Evolutionary conservation across 1,139 yeast species (phyloP), one percentile per base, ranked within the genome.

Genomic region (Geotrichum bryndzae): DNA sequence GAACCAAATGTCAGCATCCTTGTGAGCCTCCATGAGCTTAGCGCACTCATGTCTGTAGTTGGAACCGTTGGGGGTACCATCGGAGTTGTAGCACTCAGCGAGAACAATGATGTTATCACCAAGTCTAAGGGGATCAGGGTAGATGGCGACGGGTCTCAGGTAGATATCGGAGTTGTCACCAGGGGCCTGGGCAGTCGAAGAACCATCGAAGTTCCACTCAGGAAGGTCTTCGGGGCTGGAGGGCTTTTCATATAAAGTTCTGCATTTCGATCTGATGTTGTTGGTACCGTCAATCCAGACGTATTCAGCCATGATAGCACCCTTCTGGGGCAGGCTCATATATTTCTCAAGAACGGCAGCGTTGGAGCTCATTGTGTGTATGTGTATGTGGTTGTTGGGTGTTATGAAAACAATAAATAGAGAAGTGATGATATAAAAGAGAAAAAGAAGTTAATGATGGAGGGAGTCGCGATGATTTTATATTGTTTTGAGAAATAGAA

Each of bases 181-280:
- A 72, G 98, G 97, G 63, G 99, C 99, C 82, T 94, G 99, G 68
- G 90, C 94, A 60, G 99, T 94, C 45, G 98, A 91, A 56, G 98
- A 92, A 78, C 99, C 99, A 77, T 94, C 99, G 73, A 94, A 94
- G 84, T 94, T 94, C 99, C 99, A 94, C 79, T 92, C 97, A 69
- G 98, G 97, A 70, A 94, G 83, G 73, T 94, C 96, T 67, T 89
- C 95, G 62, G 90, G 82, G 54, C 87, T 80, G 57, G 84, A 73
- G 63, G 96, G 90, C 72, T 79, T 82, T 79, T 86, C 84, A 72
- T 72, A 72, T 69, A 94, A 81, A 63, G 98, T 94, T 79, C 86
- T 89, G 79, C 96, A 90, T 82, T 94, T 94, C 67, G 98, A 90
- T 81, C 99, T 90, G 72, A 92, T 79, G 75, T 86, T 85, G 76